These are phyloP conservation scores for Coemansia sp. DNA, from an alignment of 192 early-diverging fungal genomes.

Conservation along the genomic window DNA sequence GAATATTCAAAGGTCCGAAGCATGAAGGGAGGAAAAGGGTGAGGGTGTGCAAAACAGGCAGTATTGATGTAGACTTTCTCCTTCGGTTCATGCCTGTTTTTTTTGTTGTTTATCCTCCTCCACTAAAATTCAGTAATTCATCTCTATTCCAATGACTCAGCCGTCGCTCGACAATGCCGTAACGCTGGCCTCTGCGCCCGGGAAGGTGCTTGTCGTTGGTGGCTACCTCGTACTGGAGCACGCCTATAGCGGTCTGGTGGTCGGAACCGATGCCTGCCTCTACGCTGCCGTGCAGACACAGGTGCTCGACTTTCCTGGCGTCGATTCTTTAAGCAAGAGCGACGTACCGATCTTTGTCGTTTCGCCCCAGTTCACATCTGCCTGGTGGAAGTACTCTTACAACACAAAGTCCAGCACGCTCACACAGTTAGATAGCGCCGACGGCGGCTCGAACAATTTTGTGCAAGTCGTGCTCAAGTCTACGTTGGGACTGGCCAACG, in stretches of 20 bases:
- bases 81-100: neutral
- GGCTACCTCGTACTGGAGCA: slow-evolving; percentile 95
- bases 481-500: slow-evolving; percentile 33
- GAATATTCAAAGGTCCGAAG: neutral
- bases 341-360: slow-evolving; percentile 59
- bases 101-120: neutral
- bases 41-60: neutral
- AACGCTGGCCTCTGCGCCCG: slow-evolving; percentile 86
- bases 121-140: slow-evolving; percentile 1
- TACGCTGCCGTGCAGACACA: slow-evolving; percentile 67
- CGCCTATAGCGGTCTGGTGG: slow-evolving; percentile 77
- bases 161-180: slow-evolving; percentile 7
- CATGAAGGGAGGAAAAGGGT: neutral
- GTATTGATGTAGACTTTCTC: neutral
- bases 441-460: slow-evolving; percentile 36
- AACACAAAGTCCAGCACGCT: slow-evolving; percentile 21
- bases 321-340: neutral
- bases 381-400: slow-evolving; percentile 74
- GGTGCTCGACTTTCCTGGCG: slow-evolving; percentile 3
- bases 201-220: slow-evolving; percentile 92
- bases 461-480: slow-evolving; percentile 53
- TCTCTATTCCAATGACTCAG: slow-evolving; percentile 18
- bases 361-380: slow-evolving; percentile 89
- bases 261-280: slow-evolving; percentile 86
- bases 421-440: slow-evolving; percentile 36